Percentiles rank a stretch among this genome's conserved stretches.
phyloP scores from a whole-genome alignment of 106 monocot genomes.

The Dendrobium chrysotoxum region DNA sequence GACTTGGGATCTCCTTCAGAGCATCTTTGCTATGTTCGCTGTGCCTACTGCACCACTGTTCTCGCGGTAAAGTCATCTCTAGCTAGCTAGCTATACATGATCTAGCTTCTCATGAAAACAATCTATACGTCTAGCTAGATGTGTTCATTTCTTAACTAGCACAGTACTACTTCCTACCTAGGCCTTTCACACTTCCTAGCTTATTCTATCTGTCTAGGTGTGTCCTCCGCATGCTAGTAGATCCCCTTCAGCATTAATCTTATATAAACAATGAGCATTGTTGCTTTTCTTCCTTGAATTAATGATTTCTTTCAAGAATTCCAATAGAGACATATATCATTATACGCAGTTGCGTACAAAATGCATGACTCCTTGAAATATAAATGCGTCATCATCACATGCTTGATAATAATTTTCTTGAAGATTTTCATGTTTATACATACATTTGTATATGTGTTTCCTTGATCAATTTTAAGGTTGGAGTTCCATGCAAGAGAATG shows the following conservation, averaged over 20 bases:
- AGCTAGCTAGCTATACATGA: background rate
- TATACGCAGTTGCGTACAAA: background rate
- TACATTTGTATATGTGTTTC: background rate
- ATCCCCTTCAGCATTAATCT: no score
- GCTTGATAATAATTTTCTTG: background rate
- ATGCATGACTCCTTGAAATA: background rate
- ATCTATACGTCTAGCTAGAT: background rate
- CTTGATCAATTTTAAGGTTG: conserved; percentile 43
- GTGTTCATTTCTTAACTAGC: background rate
- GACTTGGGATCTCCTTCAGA: conserved; percentile 29
- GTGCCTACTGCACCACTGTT: conserved; percentile 58
- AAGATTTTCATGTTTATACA: background rate
- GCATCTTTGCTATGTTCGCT: conserved; percentile 57
- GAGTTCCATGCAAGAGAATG: conserved; percentile 70
- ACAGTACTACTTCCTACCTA: background rate
- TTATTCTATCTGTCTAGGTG: background rate
- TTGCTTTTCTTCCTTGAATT: background rate
- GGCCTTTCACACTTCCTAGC: background rate
- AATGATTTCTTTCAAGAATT: background rate
- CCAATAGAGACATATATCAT: background rate
- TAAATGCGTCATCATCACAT: background rate
- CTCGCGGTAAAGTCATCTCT: conserved; percentile 36
- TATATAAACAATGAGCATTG: background rate
- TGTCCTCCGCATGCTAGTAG: no score
- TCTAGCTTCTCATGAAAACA: background rate